Evolutionary conservation across 192 early-diverging fungal genomes (phyloP).

Genomic region (Backusella liffmaniae): DNA sequence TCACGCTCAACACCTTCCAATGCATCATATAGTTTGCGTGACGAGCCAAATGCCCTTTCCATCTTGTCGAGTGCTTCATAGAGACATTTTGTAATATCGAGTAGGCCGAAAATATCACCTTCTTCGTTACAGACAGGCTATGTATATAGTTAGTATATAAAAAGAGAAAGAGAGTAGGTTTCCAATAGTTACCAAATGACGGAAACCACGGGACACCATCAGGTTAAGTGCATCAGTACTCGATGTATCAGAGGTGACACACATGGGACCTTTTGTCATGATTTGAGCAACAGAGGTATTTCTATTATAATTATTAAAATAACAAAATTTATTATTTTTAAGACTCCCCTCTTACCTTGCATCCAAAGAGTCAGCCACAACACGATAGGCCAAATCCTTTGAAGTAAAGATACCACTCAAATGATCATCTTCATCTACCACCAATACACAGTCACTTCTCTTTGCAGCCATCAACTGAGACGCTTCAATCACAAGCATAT

Average conservation of each 20-base stretch:
- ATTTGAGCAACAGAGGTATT: slow-evolving; percentile 64
- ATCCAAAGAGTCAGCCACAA: slow-evolving; percentile 75
- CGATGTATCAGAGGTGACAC: slow-evolving; percentile 74
- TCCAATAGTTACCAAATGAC: slow-evolving; percentile 55
- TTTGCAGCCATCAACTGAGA: slow-evolving; percentile 96
- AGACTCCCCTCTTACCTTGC: slow-evolving; percentile 34
- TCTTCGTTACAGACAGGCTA: slow-evolving; percentile 70
- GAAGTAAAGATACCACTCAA: slow-evolving; percentile 85
- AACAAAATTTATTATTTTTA: not conserved
- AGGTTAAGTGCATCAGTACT: slow-evolving; percentile 78
- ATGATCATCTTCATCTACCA: slow-evolving; percentile 88
- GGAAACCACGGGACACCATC: slow-evolving; percentile 77
- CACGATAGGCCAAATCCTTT: slow-evolving; percentile 85
- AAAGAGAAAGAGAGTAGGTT: not conserved
- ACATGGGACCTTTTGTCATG: slow-evolving; percentile 82
- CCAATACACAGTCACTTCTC: slow-evolving; percentile 89
- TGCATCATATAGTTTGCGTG: slow-evolving; percentile 74
- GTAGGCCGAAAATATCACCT: slow-evolving; percentile 76
- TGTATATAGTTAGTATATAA: not conserved
- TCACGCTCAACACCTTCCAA: slow-evolving; percentile 77
- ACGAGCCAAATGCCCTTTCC: slow-evolving; percentile 77
- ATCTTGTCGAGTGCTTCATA: slow-evolving; percentile 81
- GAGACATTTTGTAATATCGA: slow-evolving; percentile 84
- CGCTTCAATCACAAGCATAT: slow-evolving; percentile 62
- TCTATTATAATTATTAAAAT: slow-evolving; percentile 17